Percentiles rank a stretch among this genome's conserved stretches.
Evolutionary conservation across 1,139 yeast genomes (phyloP).

Genomic region (Eremothecium coryli): DNA sequence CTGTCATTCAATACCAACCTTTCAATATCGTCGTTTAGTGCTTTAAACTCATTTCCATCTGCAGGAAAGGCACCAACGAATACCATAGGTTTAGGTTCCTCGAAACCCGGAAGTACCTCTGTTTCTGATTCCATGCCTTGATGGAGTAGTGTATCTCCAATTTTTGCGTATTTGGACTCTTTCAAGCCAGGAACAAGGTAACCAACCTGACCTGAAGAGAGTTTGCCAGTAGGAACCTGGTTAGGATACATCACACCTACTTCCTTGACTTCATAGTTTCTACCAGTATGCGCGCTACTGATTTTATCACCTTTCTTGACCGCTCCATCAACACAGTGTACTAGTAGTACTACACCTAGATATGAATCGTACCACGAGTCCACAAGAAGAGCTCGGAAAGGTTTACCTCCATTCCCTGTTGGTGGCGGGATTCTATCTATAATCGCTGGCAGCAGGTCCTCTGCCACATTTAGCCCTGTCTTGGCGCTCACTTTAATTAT

Average conservation of each 20-base stretch:
- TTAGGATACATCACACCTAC: constrained; percentile 96
- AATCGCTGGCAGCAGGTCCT: constrained; percentile 64
- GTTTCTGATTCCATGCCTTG: constrained; percentile 49
- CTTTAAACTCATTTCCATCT: constrained; percentile 83
- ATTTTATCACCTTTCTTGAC: constrained; percentile 67
- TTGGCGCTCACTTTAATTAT: constrained; percentile 88
- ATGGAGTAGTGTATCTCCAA: constrained; percentile 84
- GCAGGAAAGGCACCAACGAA: constrained; percentile 98
- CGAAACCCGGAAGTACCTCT: constrained; percentile 86
- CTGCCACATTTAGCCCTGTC: constrained; percentile 68
- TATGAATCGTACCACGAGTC: constrained; percentile 97
- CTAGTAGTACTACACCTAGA: constrained; percentile 83
- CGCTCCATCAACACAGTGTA: constrained; percentile 76
- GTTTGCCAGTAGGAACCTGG: constrained; percentile 47
- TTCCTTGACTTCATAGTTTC: constrained; percentile 78
- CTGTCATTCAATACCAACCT: constrained; percentile 85
- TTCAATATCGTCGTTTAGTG: constrained; percentile 81
- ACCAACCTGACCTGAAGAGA: constrained; percentile 89
- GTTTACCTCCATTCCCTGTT: constrained; percentile 42
- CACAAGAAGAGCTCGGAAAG: constrained; percentile 71
- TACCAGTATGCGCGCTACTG: constrained; percentile 66
- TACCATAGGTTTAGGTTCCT: constrained; percentile 96
- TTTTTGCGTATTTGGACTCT: constrained; percentile 72
- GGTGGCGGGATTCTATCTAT: constrained; percentile 74
- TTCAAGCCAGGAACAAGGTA: constrained; percentile 92